These are phyloP conservation scores for Stylosanthes scabra DNA, from an alignment of 331 rosid genomes.

Conservation along the genomic window DNA sequence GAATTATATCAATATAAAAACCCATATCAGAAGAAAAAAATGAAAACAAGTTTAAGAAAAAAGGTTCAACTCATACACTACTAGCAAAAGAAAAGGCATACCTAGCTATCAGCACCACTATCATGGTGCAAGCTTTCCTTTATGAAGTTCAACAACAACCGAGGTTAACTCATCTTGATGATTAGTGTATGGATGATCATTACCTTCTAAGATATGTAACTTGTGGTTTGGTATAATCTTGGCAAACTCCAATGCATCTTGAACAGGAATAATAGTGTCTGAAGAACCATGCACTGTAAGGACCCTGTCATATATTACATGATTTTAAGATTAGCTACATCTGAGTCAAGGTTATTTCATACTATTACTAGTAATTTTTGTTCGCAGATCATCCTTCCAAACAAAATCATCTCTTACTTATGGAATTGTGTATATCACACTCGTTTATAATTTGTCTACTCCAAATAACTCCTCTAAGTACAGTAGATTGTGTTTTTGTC, in stretches of 20 bases:
- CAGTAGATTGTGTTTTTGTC: not conserved
- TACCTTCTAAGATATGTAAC: constrained; percentile 69
- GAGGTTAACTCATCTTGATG: constrained; percentile 71
- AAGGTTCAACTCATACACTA: not conserved
- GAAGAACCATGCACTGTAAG: constrained; percentile 69
- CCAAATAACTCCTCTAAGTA: not conserved
- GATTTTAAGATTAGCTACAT: constrained; percentile 23
- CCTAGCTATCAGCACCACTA: constrained; percentile 25
- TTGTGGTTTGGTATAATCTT: constrained; percentile 69
- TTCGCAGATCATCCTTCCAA: constrained; percentile 8
- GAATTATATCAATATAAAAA: constrained; percentile 11
- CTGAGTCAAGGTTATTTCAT: constrained; percentile 2
- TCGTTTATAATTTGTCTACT: not conserved
- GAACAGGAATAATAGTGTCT: constrained; percentile 57
- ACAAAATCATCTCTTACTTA: not conserved
- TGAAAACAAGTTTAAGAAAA: too few species aligned
- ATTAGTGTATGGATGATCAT: constrained; percentile 67
- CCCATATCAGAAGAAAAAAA: not conserved
- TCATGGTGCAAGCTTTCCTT: constrained; percentile 45
- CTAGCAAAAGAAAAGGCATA: not conserved
- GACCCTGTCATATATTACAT: constrained; percentile 37
- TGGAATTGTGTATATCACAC: not conserved
- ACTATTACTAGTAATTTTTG: not conserved
- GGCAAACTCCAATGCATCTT: constrained; percentile 66
- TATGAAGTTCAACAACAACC: constrained; percentile 42